Evolutionary conservation across 306 rosid genomes (phyloP).

Genomic region (Castanea mollissima): DNA sequence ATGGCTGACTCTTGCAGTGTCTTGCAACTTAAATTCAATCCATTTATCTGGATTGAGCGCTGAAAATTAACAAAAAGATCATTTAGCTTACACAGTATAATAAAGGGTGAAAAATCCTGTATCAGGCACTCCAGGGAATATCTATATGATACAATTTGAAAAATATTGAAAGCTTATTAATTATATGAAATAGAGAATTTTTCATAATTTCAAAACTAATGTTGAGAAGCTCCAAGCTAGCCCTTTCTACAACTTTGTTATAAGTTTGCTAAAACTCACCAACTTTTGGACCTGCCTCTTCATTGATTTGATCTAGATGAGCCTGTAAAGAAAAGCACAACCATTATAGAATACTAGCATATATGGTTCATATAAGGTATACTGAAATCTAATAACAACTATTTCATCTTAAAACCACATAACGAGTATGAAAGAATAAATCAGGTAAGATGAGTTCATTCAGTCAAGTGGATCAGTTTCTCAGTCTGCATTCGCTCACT

Average conservation of each 20-base stretch:
- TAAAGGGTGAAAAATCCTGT: not conserved
- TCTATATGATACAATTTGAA: not conserved
- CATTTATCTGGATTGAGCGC: slow-evolving; percentile 72
- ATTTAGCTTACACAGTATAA: not conserved
- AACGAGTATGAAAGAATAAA: not conserved
- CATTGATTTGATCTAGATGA: slow-evolving; percentile 46
- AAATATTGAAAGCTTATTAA: not conserved
- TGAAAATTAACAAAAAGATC: slow-evolving; percentile 31
- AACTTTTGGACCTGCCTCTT: slow-evolving; percentile 38
- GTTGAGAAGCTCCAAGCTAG: not conserved
- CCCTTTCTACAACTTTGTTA: not conserved
- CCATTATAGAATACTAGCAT: not conserved
- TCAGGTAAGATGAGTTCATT: no score
- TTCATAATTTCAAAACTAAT: not conserved
- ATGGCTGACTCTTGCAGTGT: slow-evolving; percentile 85
- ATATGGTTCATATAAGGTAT: not conserved
- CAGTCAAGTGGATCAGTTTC: no score
- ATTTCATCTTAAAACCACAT: not conserved
- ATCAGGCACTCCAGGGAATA: not conserved
- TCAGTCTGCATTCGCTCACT: not conserved
- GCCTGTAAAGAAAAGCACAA: slow-evolving; percentile 38
- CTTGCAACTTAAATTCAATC: slow-evolving; percentile 89
- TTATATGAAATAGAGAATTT: not conserved
- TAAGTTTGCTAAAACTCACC: slow-evolving; percentile 38
- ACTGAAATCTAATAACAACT: not conserved